These are phyloP conservation scores for Coffea eugenioides DNA, from an alignment of 257 asterid species.

Conservation along the genomic window DNA sequence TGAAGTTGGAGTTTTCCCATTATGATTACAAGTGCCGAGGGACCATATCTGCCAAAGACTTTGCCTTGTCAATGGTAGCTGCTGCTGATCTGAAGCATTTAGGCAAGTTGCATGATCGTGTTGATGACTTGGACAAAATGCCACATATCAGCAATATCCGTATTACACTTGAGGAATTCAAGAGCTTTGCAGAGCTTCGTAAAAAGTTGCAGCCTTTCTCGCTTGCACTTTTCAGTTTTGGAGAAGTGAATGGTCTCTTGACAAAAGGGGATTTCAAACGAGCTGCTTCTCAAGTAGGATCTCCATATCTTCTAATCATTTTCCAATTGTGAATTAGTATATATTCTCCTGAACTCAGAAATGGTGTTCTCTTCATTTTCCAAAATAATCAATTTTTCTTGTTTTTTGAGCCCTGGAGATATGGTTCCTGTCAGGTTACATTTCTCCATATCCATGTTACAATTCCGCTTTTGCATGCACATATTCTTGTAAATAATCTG, in stretches of 20 bases:
- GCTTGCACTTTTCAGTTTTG: conserved; percentile 75
- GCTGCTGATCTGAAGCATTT: conserved; percentile 82
- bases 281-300: conserved; percentile 78
- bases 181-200: conserved; percentile 64
- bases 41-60: conserved; percentile 83
- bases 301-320: conserved; percentile 1
- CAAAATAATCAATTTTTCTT: background rate
- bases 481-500: background rate
- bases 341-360: background rate
- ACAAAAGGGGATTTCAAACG: conserved; percentile 71
- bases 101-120: conserved; percentile 63
- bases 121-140: conserved; percentile 52
- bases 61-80: conserved; percentile 84
- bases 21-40: conserved; percentile 76
- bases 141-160: conserved; percentile 47
- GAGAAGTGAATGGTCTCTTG: conserved; percentile 66
- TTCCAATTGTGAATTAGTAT: background rate
- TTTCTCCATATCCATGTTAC: background rate
- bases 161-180: conserved; percentile 72
- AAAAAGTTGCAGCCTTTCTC: conserved; percentile 71
- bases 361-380: background rate
- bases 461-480: background rate
- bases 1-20: conserved; percentile 77
- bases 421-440: background rate
- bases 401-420: background rate